Evolutionary conservation across 495 filamentous ascomycete genomes (phyloP).

Genomic region (Cladorrhinum samala): DNA sequence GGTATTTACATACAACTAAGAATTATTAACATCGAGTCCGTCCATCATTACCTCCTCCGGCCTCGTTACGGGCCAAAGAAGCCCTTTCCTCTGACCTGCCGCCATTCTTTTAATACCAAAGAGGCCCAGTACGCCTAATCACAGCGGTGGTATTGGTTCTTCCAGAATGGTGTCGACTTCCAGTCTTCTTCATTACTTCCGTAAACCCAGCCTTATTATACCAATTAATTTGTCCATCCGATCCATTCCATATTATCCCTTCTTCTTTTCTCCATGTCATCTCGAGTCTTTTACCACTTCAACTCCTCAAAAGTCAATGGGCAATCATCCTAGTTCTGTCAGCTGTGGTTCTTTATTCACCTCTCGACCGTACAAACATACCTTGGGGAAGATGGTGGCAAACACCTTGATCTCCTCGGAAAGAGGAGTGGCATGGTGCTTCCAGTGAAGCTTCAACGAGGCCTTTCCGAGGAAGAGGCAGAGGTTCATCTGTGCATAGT

Average conservation of each 20-base stretch:
- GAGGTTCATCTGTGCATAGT: slow-evolving; percentile 84
- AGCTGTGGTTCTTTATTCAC: not conserved
- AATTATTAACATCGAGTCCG: not conserved
- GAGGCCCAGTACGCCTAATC: not conserved
- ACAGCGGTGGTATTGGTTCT: not conserved
- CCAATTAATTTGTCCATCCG: not conserved
- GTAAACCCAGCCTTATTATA: not conserved
- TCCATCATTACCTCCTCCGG: not conserved
- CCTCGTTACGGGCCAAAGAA: not conserved
- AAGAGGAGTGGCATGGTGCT: slow-evolving; percentile 68
- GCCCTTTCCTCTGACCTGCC: not conserved
- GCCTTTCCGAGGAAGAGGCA: slow-evolving; percentile 92
- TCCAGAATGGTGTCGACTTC: not conserved
- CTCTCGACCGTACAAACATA: slow-evolving; percentile 36
- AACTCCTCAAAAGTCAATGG: slow-evolving; percentile 56
- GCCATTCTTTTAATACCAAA: not conserved
- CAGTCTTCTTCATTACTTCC: not conserved
- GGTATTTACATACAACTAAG: not conserved
- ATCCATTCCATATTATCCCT: not conserved
- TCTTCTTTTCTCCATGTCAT: not conserved
- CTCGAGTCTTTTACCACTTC: slow-evolving; percentile 27
- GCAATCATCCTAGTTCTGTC: slow-evolving; percentile 29
- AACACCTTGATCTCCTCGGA: slow-evolving; percentile 98
- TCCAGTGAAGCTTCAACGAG: slow-evolving; percentile 85
- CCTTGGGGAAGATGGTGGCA: slow-evolving; percentile 95